phyloP scores from a whole-genome alignment of 331 rosid species.

The Telfairia occidentalis region DNA sequence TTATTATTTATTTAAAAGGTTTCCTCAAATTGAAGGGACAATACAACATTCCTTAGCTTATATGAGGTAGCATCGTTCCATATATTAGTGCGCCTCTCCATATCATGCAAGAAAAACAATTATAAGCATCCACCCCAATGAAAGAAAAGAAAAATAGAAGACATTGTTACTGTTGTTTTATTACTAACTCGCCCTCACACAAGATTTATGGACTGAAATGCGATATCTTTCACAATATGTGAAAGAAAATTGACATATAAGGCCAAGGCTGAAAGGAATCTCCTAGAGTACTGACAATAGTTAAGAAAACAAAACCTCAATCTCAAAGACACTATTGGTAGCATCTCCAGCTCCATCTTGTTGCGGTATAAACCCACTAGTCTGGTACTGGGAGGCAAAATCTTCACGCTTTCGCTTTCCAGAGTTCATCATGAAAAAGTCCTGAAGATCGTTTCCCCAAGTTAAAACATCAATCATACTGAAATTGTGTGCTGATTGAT shows the following conservation, averaged over 20 bases:
- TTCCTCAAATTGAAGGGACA: not conserved
- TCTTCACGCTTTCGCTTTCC: conserved; percentile 97
- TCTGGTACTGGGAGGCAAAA: conserved; percentile 53
- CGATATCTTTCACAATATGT: not conserved
- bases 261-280: not conserved
- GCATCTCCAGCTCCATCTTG: conserved; percentile 98
- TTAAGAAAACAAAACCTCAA: conserved; percentile 44
- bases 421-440: conserved; percentile 46
- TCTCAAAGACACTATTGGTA: conserved; percentile 40
- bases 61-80: not conserved
- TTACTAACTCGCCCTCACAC: not conserved
- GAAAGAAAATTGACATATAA: not conserved
- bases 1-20: not conserved
- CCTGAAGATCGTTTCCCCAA: conserved; percentile 38
- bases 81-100: not conserved
- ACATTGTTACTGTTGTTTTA: not conserved
- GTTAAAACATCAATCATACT: not conserved
- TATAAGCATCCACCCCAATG: not conserved
- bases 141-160: not conserved
- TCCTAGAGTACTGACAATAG: not conserved
- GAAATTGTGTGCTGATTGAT: not conserved
- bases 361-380: conserved; percentile 82
- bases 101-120: not conserved
- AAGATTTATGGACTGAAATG: not conserved
- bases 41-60: not conserved